Evolutionary conservation across 2,329 filamentous ascomycete genomes (phyloP).

Genomic region (Aspergillus calidoustus): DNA sequence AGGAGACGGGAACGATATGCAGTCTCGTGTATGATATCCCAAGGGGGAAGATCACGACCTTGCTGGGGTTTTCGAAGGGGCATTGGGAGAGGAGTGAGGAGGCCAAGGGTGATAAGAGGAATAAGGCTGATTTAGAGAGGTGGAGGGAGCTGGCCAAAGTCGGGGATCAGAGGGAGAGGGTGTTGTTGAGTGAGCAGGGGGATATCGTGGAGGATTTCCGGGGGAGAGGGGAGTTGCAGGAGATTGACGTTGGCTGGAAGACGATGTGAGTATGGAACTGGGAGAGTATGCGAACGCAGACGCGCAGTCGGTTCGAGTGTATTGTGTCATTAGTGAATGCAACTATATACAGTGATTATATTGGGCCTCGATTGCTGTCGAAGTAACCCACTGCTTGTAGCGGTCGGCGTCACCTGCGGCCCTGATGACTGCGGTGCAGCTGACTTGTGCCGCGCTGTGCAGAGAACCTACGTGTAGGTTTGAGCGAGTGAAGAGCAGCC

Average conservation of each 20-base stretch:
- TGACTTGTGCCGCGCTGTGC: neutral
- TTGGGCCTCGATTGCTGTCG: neutral
- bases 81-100: constrained; percentile 59
- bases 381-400: constrained; percentile 9
- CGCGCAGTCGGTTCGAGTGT: neutral
- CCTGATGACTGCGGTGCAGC: constrained; percentile 4
- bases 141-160: constrained; percentile 59
- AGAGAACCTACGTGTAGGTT: neutral
- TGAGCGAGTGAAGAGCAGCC: constrained; percentile 7
- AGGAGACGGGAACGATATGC: constrained; percentile 63
- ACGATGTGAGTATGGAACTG: constrained; percentile 31
- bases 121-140: constrained; percentile 54
- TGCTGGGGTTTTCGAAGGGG: constrained; percentile 59
- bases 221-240: constrained; percentile 54
- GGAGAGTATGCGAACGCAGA: neutral
- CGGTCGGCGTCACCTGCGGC: constrained; percentile 8
- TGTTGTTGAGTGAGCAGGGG: constrained; percentile 60
- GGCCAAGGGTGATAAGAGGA: constrained; percentile 62
- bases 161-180: constrained; percentile 56
- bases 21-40: constrained; percentile 62
- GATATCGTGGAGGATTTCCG: constrained; percentile 56
- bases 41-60: constrained; percentile 54
- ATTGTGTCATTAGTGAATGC: neutral
- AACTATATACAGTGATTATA: neutral
- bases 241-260: constrained; percentile 48